phyloP scores from a whole-genome alignment of 257 asterid species.

The Coffea canephora region DNA sequence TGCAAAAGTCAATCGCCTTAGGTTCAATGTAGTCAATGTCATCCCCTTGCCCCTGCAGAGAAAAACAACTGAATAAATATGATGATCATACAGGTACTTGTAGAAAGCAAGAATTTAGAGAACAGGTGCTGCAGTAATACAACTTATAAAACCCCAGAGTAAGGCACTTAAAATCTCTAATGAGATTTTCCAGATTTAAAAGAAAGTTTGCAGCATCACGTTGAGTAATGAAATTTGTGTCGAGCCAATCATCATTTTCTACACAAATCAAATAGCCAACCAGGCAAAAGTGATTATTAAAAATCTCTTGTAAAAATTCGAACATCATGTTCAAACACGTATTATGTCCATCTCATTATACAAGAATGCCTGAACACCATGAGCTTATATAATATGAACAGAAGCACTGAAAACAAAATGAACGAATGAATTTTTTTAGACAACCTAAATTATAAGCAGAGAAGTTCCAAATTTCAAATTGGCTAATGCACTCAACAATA shows the following conservation, averaged over 20 bases:
- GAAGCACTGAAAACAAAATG: too few relatives aligned
- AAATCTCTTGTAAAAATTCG: not conserved
- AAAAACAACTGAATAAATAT: not conserved
- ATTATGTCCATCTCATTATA: not conserved
- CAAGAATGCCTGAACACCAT: not conserved
- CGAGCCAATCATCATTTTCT: not conserved
- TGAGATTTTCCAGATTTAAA: not conserved
- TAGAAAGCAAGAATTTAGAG: not conserved
- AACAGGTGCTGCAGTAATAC: not conserved
- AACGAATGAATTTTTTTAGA: not conserved
- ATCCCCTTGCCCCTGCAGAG: constrained; percentile 70
- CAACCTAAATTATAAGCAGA: not conserved
- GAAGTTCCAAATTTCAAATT: not conserved
- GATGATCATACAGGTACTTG: not conserved
- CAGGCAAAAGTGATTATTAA: not conserved
- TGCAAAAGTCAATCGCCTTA: constrained; percentile 37
- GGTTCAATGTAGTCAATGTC: constrained; percentile 80
- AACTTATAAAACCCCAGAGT: not conserved
- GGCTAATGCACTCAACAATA: not conserved
- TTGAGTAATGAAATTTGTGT: too few relatives aligned
- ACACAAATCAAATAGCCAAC: not conserved
- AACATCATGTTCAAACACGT: not conserved
- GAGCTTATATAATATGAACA: not conserved
- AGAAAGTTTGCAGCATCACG: not conserved
- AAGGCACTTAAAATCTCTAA: not conserved